Conservation (phyloP, 108 stramenopile genomes). For the Skeletonema grethae region DNA sequence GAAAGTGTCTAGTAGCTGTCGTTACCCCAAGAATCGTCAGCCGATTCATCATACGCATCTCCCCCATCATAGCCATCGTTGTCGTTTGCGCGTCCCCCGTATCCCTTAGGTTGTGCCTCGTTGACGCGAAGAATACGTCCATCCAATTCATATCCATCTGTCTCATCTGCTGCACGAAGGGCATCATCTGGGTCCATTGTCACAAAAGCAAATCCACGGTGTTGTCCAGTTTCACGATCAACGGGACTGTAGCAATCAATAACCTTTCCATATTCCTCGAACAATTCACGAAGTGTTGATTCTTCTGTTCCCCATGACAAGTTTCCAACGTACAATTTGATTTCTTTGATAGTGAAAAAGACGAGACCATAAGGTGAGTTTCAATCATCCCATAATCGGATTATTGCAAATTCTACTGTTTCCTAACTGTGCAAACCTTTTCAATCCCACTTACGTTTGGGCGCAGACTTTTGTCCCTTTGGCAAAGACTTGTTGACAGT, state of each 20-base stretch:
- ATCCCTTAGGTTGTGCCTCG: constrained; percentile 85
- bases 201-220: constrained; percentile 90
- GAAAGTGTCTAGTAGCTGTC: constrained; percentile 32
- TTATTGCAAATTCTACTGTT: neutral
- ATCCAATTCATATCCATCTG: constrained; percentile 85
- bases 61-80: constrained; percentile 40
- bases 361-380: constrained; percentile 55
- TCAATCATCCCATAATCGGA: constrained; percentile 42
- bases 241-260: constrained; percentile 84
- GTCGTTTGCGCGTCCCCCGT: constrained; percentile 22
- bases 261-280: constrained; percentile 86
- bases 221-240: constrained; percentile 81
- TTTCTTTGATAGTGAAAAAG: constrained; percentile 38
- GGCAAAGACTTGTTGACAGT: constrained; percentile 91
- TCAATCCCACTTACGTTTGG: constrained; percentile 29
- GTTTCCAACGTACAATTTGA: constrained; percentile 94
- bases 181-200: constrained; percentile 88
- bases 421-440: neutral
- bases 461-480: constrained; percentile 64
- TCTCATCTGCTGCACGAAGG: constrained; percentile 71
- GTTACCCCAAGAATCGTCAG: constrained; percentile 42
- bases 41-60: constrained; percentile 27
- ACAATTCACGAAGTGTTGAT: constrained; percentile 71
- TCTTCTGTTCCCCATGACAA: constrained; percentile 88
- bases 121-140: constrained; percentile 88